phyloP scores from a whole-genome alignment of 129 eudicot genomes.

The Saussurea involucrata region DNA sequence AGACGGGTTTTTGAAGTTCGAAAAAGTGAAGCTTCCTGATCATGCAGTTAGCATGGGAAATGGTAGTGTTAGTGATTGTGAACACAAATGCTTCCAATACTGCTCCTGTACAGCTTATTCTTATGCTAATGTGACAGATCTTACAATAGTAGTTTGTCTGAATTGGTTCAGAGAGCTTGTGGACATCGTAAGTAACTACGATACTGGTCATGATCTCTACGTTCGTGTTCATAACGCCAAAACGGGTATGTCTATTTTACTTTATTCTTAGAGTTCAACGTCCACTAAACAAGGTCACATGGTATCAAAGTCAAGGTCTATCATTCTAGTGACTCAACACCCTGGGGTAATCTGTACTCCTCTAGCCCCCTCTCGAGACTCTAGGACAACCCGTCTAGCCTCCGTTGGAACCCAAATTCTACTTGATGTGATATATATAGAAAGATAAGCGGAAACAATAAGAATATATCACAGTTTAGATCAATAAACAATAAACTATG shows the following conservation, averaged over 20 bases:
- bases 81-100: slow-evolving; percentile 18
- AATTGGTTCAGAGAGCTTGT: slow-evolving; percentile 36
- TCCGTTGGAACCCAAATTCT: too few relatives aligned
- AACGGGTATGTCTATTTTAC: slow-evolving; percentile 8
- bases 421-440: too few relatives aligned
- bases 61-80: slow-evolving; percentile 23
- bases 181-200: slow-evolving; percentile 3
- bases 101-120: slow-evolving; percentile 41
- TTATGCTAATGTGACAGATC: slow-evolving; percentile 27
- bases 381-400: too few relatives aligned
- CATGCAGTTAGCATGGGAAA: slow-evolving; percentile 10
- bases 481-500: too few relatives aligned
- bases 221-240: slow-evolving; percentile 18
- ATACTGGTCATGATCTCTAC: slow-evolving; percentile 20
- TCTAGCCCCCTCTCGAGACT: too few relatives aligned
- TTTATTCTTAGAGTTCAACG: neutral
- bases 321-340: too few relatives aligned
- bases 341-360: too few relatives aligned
- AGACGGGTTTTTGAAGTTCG: slow-evolving; percentile 22
- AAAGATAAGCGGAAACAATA: too few relatives aligned
- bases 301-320: too few relatives aligned
- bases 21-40: slow-evolving; percentile 37
- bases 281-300: neutral
- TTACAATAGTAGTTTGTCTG: slow-evolving; percentile 22
- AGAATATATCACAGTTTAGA: too few relatives aligned